Conservation (phyloP, 2,329 filamentous ascomycete genomes). For the Myriosclerotinia duriaeana region DNA sequence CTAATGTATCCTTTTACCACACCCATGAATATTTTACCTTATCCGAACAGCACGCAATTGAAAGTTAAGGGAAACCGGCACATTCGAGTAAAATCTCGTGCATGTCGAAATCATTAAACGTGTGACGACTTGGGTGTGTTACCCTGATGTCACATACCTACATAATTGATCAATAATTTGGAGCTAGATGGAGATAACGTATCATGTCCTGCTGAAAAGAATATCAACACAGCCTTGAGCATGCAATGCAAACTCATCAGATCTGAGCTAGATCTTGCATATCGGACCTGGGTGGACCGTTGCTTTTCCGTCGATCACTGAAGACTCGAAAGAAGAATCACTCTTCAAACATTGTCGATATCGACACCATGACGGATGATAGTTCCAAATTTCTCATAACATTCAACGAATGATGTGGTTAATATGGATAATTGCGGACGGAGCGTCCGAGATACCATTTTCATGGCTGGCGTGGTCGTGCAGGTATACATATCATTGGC, state of each 20-base stretch:
- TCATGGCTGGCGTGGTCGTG: constrained; percentile 24
- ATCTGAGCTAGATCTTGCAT: constrained; percentile 21
- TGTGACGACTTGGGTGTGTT: neutral
- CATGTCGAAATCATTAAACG: neutral
- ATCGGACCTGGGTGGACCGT: neutral
- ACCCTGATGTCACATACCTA: neutral
- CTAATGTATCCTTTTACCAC: constrained; percentile 4
- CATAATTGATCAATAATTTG: neutral
- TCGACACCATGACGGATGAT: neutral
- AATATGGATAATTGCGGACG: constrained; percentile 14
- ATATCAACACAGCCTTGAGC: constrained; percentile 9
- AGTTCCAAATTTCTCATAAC: neutral
- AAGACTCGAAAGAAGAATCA: constrained; percentile 1
- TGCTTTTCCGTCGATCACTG: constrained; percentile 8
- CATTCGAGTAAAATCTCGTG: constrained; percentile 1
- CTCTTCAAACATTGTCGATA: neutral
- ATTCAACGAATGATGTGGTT: constrained; percentile 5
- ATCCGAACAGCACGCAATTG: neutral
- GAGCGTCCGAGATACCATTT: constrained; percentile 19
- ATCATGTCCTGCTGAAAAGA: constrained; percentile 23
- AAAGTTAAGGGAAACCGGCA: neutral
- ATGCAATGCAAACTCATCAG: neutral
- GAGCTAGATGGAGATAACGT: neutral
- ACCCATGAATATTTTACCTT: neutral
- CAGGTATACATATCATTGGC: constrained; percentile 19